Evolutionary conservation across 192 early-diverging fungal species (phyloP), one percentile per base, ranked within the genome.

Genomic region (Fimicolochytrium jonesii): DNA sequence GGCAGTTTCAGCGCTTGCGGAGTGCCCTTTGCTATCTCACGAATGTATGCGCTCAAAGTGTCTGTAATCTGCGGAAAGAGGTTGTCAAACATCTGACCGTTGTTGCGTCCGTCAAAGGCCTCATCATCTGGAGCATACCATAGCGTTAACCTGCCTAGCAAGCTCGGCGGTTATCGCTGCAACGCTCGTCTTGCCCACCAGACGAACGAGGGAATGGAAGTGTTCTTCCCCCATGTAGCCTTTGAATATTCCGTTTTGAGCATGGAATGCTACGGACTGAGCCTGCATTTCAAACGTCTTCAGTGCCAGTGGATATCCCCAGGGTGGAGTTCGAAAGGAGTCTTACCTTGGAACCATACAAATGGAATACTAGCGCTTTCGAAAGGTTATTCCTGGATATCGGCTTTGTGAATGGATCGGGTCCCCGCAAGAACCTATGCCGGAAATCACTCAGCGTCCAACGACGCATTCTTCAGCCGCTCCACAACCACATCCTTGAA

Each of bases 1-100:
- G 75, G 75, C 36, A 77, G 37, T 25, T 64, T 76, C 65, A 77
- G 37, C 6, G 69, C 59, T 28, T 74, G 62, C 15, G 75, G 73
- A 7, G 73, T 68, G 6, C 67, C 67, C 31, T 71, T 71, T 15
- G 73, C 72, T 28, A 75, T 74, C 11, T 68, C 73, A n/a, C 51
- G 32, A 33, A 75, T 74, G 61, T 74, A 75, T 22, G 68, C 64
- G 2, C 57, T 36, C 23, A 75, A 32, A 11, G 72, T 74, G 49
- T 74, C 31, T 34, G 39, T 73, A 13, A 73, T 72, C 71, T 69
- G 26, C n/a, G 17, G 22, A 28, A 9, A 18, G 6, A 63, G 17
- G 13, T 6, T 15, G 36, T 69, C 32, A 33, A 64, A 70, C 48
- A 20, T 50, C 13, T 18, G 9, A 1, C 53, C 18, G 28, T n/a